phyloP scores from a whole-genome alignment of 768 basidiomycete species.

The Obba rivulosa region DNA sequence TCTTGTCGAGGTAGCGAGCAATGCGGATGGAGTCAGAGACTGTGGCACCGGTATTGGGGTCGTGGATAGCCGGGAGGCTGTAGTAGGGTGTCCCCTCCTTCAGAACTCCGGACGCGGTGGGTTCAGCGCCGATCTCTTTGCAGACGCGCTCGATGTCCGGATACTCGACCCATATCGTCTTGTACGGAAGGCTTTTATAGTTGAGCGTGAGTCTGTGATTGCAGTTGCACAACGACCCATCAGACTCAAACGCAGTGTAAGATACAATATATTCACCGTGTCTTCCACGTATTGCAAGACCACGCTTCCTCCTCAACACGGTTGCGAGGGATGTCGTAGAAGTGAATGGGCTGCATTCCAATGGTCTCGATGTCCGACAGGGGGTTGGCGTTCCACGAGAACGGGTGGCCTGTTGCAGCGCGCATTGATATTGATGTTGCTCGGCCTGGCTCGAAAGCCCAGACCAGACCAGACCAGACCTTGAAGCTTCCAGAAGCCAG shows the following conservation, averaged over 20 bases:
- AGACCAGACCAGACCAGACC: too few species aligned
- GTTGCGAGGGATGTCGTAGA: slow-evolving; percentile 36
- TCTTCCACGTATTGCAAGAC: slow-evolving; percentile 29
- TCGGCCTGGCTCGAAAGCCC: too few species aligned
- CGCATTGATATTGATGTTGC: too few species aligned
- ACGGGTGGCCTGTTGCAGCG: too few species aligned
- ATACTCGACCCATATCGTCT: slow-evolving; percentile 43
- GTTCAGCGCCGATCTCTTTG: slow-evolving; percentile 29
- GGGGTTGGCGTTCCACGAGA: too few species aligned
- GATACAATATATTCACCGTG: slow-evolving; percentile 8
- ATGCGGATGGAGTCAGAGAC: slow-evolving; percentile 42
- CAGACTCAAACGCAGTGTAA: slow-evolving; percentile 1
- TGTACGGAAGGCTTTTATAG: slow-evolving; percentile 34
- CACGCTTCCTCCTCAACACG: slow-evolving; percentile 18
- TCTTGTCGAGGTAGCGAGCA: slow-evolving; percentile 44
- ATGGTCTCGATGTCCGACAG: neutral
- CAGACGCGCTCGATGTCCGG: slow-evolving; percentile 36
- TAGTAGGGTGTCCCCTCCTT: slow-evolving; percentile 29
- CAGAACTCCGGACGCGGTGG: slow-evolving; percentile 22
- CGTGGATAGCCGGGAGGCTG: slow-evolving; percentile 47
- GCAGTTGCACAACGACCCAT: neutral
- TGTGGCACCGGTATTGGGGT: slow-evolving; percentile 33
- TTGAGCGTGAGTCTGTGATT: slow-evolving; percentile 33
- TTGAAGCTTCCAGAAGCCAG: too few species aligned
- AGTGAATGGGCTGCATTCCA: slow-evolving; percentile 21